Percentiles rank a stretch among this genome's conserved stretches.
Conservation (phyloP, 2,329 filamentous ascomycete species). For the Colletotrichum siamense region DNA sequence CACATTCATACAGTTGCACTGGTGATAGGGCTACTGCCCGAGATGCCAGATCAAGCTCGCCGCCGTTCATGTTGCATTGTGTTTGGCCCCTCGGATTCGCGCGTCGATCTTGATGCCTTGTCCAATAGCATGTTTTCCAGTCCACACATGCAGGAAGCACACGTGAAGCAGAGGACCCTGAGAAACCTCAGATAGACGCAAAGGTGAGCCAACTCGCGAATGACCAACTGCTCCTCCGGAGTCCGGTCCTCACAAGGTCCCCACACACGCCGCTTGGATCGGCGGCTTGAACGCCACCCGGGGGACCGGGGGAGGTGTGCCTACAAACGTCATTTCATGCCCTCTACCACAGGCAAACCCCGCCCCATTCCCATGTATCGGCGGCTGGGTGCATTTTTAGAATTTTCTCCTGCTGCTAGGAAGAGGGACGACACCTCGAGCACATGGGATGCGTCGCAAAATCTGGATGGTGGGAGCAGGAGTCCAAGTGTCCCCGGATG, state of each 20-base stretch:
- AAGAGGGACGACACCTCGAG: background rate
- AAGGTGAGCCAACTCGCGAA: background rate
- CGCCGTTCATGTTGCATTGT: background rate
- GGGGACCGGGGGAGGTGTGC: conserved; percentile 2
- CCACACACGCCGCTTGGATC: conserved; percentile 10
- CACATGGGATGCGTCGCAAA: background rate
- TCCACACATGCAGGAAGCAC: background rate
- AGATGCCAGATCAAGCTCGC: background rate
- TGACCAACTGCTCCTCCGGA: background rate
- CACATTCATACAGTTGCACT: background rate
- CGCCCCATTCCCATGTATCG: background rate
- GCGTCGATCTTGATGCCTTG: conserved; percentile 13
- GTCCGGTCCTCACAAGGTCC: background rate
- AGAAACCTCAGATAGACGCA: background rate
- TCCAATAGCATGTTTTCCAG: background rate
- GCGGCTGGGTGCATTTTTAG: background rate
- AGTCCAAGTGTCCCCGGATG: background rate
- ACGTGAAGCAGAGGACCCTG: background rate
- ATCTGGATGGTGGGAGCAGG: background rate
- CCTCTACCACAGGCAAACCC: background rate
- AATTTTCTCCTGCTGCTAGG: background rate
- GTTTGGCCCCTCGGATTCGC: background rate
- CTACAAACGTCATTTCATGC: conserved; percentile 13
- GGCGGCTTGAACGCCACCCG: conserved; percentile 9
- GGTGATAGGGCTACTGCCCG: background rate